Evolutionary conservation across 2,329 filamentous ascomycete species (phyloP), one percentile per base, ranked within the genome.

Genomic region (Colletotrichum sp.): DNA sequence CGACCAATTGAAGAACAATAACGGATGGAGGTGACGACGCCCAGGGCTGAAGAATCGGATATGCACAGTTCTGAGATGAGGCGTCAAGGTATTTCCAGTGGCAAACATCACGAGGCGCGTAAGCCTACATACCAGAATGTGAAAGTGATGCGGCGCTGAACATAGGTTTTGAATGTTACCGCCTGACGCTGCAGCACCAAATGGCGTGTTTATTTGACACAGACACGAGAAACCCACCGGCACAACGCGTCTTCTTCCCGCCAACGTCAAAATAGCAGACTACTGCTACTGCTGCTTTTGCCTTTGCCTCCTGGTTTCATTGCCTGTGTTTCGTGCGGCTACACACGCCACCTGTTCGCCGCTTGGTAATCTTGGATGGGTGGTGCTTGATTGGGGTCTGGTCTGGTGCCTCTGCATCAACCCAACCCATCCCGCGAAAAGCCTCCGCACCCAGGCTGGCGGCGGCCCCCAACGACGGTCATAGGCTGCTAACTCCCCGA

Each of bases 341-440:
- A 64, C 66, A 55, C 71, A 69, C 57, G 36, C 66, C 59, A 59
- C 59, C 44, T 49, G 49, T 60, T 74, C 59, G 67, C 49, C 49
- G 72, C 71, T 65, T 39, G 57, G 39, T 26, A 21, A 49, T 28
- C 21, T 49, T 44, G 21, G 32, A 13, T 63, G 44, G 32, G 16
- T 62, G 44, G 18, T 32, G 59, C 18, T 49, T 49, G 39, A 49
- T 49, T 49, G 39, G 39, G 39, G 39, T 49, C 39, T 49, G 39
- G 39, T 44, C 39, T 44, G 39, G 39, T 52, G n/a, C 44, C 44
- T 52, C 44, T 52, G 44, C 44, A 52, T 21, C 65, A 68, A 34
- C 2, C 64, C 26, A 57, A 16, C 44, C 60, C 63, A 76, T 76
- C 73, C 73, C 69, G 69, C 69, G 69, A 72, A 72, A 76, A 76